Evolutionary conservation across 2,329 filamentous ascomycete genomes (phyloP), one percentile per base, ranked within the genome.

Genomic region (Colletotrichum sp.): DNA sequence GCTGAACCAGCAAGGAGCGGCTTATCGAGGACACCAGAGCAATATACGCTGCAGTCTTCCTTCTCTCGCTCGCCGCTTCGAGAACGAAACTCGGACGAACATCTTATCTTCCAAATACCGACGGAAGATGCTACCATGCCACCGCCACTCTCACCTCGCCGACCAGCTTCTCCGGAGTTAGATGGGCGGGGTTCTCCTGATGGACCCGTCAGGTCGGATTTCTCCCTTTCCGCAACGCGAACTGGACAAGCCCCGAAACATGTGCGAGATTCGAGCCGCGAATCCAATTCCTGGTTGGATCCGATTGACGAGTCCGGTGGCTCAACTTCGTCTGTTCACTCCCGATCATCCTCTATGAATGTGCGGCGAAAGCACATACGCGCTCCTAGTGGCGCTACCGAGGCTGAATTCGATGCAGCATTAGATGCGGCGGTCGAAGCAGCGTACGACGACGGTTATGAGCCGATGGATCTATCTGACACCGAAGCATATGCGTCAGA

Each of bases 361-460:
- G 85, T 94, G 64, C 90, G 92, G 77, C 90, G 94, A 78, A 95
- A 93, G 80, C 93, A 94, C 78, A 91, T 95, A 69, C 92, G 94
- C 65, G 89, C 88, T 43, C 82, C 89, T 4, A 96, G 94, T 78
- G 93, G 92, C 60, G 92, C 90, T 34, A 97, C 95, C 0, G 95
- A 98, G 82, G 94, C 95, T 8, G 96, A 98, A 81, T 98, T 99
- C 79, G 96, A 98, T 84, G 96, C 95, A 10, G 97, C 97, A 6
- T 89, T 99, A 58, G 96, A 99, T 85, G 96, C 96, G 28, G 97
- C 97, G 16, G 96, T 99, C 10, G 97, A 99, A 84, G 96, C 96
- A 67, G 97, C 96, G 7, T 99, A 99, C 83, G 94, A 98, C 82
- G 96, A 98, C 77, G 95, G 95, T 1, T 94, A 95, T 78, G 96